Conservation (phyloP, 106 monocot species). For the Agapanthus africanus region DNA sequence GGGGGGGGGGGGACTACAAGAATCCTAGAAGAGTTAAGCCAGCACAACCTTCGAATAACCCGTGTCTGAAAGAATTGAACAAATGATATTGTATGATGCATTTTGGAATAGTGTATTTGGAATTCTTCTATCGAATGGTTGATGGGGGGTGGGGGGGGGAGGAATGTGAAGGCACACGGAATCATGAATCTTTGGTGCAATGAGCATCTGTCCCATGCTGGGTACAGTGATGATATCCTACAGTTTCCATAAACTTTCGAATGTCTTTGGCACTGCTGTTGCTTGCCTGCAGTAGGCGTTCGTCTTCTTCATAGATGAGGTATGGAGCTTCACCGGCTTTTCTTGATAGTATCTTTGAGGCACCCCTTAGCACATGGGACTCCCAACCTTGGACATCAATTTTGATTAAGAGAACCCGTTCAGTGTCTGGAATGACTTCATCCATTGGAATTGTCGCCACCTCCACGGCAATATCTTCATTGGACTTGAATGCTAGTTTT, state of each 20-base stretch:
- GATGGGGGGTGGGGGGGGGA: too few species aligned
- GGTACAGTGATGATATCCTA: slow-evolving; percentile 66
- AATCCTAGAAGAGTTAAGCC: too few species aligned
- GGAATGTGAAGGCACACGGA: background rate
- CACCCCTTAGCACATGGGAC: slow-evolving; percentile 75
- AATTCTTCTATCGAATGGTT: background rate
- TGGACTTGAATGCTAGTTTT: slow-evolving; percentile 81
- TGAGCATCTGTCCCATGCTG: slow-evolving; percentile 74
- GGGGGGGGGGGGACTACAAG: too few species aligned
- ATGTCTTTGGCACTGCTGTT: slow-evolving; percentile 74
- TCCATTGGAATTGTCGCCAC: slow-evolving; percentile 71
- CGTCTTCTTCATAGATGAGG: slow-evolving; percentile 94
- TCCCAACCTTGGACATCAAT: slow-evolving; percentile 99
- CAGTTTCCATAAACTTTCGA: slow-evolving; percentile 29
- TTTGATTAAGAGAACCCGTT: slow-evolving; percentile 35
- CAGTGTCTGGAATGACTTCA: slow-evolving; percentile 54
- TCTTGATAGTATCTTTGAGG: slow-evolving; percentile 61
- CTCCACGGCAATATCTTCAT: slow-evolving; percentile 68
- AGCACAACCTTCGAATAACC: too few species aligned
- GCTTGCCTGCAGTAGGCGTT: slow-evolving; percentile 66
- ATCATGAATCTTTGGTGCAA: slow-evolving; percentile 31
- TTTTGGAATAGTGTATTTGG: background rate
- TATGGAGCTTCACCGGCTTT: slow-evolving; percentile 70
- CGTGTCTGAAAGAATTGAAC: too few species aligned
- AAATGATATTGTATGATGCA: background rate